These are phyloP conservation scores for Phyllosticta citribraziliensis DNA, from an alignment of 2,329 filamentous ascomycete genomes.

Conservation along the genomic window DNA sequence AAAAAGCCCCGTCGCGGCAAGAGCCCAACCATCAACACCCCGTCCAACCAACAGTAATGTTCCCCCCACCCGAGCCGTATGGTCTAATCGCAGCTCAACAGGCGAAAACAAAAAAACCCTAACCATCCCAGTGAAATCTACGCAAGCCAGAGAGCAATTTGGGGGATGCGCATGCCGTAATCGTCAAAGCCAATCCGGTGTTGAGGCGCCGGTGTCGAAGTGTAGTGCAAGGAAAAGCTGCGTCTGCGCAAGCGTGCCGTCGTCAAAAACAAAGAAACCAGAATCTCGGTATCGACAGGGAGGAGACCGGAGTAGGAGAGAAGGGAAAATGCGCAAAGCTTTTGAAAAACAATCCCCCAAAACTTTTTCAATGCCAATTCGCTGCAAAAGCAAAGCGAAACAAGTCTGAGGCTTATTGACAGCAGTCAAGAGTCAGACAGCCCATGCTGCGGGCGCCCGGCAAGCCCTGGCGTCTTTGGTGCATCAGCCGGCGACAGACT, in stretches of 20 bases:
- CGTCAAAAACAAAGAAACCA: constrained; percentile 4
- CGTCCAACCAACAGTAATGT: constrained; percentile 1
- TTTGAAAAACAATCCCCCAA: constrained; percentile 8
- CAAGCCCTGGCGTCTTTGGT: neutral
- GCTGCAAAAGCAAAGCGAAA: constrained; percentile 3
- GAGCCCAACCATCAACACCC: constrained; percentile 8
- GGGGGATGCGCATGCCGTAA: constrained; percentile 6
- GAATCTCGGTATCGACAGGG: constrained; percentile 7
- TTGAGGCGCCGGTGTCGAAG: constrained; percentile 1
- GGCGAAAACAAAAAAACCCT: neutral
- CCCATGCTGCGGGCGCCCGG: neutral
- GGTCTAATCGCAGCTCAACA: constrained; percentile 10
- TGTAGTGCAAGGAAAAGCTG: constrained; percentile 2
- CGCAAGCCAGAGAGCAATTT: constrained; percentile 4
- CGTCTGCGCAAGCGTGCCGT: constrained; percentile 10
- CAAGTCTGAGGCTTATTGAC: neutral
- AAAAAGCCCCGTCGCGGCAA: constrained; percentile 4
- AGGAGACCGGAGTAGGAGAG: constrained; percentile 2
- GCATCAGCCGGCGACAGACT: constrained; percentile 26
- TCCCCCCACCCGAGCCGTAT: constrained; percentile 7
- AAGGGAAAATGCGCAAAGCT: constrained; percentile 8
- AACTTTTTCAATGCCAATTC: constrained; percentile 10
- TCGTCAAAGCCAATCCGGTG: constrained; percentile 7
- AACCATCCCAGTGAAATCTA: constrained; percentile 10
- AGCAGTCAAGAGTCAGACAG: constrained; percentile 1